Evolutionary conservation across 2,329 filamentous ascomycete genomes (phyloP).

Genomic region (Chaetomium sp.): DNA sequence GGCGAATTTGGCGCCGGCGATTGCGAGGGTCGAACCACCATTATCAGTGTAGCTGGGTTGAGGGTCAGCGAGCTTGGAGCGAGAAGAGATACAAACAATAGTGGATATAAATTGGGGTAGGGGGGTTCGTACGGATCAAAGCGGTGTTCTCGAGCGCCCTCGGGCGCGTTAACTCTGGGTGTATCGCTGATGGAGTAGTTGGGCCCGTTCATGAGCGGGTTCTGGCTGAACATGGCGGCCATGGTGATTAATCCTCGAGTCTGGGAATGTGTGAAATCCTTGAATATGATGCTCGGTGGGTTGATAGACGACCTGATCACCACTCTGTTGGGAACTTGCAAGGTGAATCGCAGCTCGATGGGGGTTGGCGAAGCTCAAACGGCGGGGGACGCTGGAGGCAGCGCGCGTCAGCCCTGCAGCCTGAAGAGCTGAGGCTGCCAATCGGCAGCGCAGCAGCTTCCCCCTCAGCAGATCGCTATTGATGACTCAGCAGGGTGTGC

Average conservation of each 20-base stretch:
- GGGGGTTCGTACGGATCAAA: slow-evolving; percentile 79
- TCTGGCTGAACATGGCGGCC: slow-evolving; percentile 69
- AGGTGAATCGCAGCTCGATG: background rate
- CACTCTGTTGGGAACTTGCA: background rate
- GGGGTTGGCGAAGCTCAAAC: slow-evolving; percentile 17
- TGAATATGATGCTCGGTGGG: background rate
- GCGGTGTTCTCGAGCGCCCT: slow-evolving; percentile 68
- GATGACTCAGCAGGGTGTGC: slow-evolving; percentile 30
- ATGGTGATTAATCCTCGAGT: slow-evolving; percentile 43
- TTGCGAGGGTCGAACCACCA: slow-evolving; percentile 92
- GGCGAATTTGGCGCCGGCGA: slow-evolving; percentile 89
- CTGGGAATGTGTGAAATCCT: background rate
- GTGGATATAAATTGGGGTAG: background rate
- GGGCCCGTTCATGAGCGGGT: slow-evolving; percentile 67
- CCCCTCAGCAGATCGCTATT: slow-evolving; percentile 20
- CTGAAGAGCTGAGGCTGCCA: slow-evolving; percentile 42
- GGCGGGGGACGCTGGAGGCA: background rate
- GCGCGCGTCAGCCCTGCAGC: slow-evolving; percentile 51
- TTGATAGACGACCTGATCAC: background rate
- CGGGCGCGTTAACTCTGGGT: slow-evolving; percentile 56
- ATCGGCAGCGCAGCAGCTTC: background rate
- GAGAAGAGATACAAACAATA: background rate
- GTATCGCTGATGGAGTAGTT: slow-evolving; percentile 69
- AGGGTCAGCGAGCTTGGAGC: slow-evolving; percentile 19
- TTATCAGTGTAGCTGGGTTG: slow-evolving; percentile 86